Percentiles rank a stretch among this genome's conserved stretches.
Evolutionary conservation across 352 stramenopile species (phyloP).

Genomic region (Globisporangium splendens): DNA sequence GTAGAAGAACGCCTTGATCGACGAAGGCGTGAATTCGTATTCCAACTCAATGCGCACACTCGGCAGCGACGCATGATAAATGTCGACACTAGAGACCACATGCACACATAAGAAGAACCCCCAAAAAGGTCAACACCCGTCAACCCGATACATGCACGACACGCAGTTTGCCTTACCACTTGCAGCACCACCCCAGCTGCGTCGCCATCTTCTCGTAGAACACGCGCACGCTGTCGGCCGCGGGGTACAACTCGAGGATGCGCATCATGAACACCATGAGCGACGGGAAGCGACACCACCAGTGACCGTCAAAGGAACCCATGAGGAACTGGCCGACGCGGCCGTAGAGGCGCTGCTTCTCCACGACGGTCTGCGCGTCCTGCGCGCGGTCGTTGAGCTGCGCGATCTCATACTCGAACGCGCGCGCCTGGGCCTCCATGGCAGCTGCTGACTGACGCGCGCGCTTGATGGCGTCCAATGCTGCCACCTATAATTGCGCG

Average conservation of each 20-base stretch:
- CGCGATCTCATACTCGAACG: slow-evolving; percentile 38
- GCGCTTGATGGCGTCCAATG: background rate
- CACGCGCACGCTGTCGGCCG: slow-evolving; percentile 61
- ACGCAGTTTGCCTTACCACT: slow-evolving; percentile 40
- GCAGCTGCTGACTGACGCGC: background rate
- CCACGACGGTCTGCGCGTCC: slow-evolving; percentile 25
- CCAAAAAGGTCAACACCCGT: background rate
- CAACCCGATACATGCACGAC: background rate
- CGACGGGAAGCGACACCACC: slow-evolving; percentile 74
- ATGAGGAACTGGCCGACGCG: slow-evolving; percentile 80
- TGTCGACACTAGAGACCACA: slow-evolving; percentile 56
- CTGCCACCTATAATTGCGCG: background rate
- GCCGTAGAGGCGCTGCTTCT: slow-evolving; percentile 75
- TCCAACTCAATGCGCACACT: slow-evolving; percentile 73
- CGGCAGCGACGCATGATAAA: slow-evolving; percentile 76
- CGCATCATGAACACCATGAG: slow-evolving; percentile 89
- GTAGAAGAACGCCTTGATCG: slow-evolving; percentile 73
- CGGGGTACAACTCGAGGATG: slow-evolving; percentile 73
- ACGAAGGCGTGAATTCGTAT: slow-evolving; percentile 68
- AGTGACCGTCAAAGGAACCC: slow-evolving; percentile 59
- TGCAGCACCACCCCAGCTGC: slow-evolving; percentile 53
- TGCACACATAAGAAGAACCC: background rate
- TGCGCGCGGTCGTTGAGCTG: slow-evolving; percentile 25
- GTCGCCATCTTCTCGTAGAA: slow-evolving; percentile 74
- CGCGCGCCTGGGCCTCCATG: slow-evolving; percentile 27